Conservation (phyloP, 305 asterid species). For the Plantago coronopus region DNA sequence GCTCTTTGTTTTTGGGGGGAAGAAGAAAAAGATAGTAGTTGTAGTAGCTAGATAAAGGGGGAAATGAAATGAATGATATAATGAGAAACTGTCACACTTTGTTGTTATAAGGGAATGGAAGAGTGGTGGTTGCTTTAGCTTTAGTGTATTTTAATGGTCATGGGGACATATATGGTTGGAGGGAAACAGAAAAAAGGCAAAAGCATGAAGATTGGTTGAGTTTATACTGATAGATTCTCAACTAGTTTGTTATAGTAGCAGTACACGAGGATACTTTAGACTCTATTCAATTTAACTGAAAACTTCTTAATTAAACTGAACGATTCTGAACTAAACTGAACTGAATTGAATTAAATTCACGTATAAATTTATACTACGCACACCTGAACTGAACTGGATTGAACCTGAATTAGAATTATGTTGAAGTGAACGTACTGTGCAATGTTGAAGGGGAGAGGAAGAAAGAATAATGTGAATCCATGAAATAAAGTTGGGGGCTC, state of each 20-base stretch:
- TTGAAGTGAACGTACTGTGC: too few relatives aligned
- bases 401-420: too few relatives aligned
- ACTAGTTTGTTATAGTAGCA: neutral
- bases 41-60: neutral
- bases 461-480: neutral
- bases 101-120: neutral
- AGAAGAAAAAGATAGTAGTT: neutral
- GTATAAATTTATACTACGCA: too few relatives aligned
- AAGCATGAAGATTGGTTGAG: conserved; percentile 1
- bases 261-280: conserved; percentile 9
- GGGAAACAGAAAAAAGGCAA: conserved; percentile 14
- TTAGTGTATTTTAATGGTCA: conserved; percentile 1
- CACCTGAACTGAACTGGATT: too few relatives aligned
- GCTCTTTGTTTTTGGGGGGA: conserved; percentile 13
- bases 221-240: conserved; percentile 4
- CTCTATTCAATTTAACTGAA: too few relatives aligned
- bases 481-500: neutral
- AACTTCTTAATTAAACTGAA: too few relatives aligned
- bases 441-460: neutral
- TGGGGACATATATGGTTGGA: conserved; percentile 17
- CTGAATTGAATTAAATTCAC: too few relatives aligned
- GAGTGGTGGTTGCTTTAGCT: conserved; percentile 9
- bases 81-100: conserved; percentile 11
- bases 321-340: too few relatives aligned
- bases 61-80: conserved; percentile 5